Evolutionary conservation across 192 early-diverging fungal genomes (phyloP).

Genomic region (Coemansia furcata): DNA sequence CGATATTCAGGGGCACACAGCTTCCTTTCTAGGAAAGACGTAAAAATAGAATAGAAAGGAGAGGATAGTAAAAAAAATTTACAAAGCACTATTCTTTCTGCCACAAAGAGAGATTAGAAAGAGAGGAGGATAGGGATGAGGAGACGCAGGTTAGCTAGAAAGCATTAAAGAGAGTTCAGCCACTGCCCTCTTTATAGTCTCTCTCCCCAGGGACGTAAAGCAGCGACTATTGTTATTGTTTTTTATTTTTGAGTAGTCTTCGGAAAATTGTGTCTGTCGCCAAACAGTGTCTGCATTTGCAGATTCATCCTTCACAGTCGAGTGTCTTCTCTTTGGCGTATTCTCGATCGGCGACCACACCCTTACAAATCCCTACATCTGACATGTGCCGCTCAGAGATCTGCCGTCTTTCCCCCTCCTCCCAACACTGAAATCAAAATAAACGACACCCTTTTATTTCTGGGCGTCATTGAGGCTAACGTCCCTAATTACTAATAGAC

Average conservation of each 20-base stretch:
- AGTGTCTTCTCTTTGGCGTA: background rate
- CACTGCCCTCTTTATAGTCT: background rate
- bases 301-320: background rate
- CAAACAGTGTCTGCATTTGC: background rate
- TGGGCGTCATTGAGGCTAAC: background rate
- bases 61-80: background rate
- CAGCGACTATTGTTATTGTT: background rate
- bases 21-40: background rate
- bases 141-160: background rate
- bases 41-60: slow-evolving; percentile 10
- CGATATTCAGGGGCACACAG: background rate
- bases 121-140: background rate
- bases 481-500: background rate
- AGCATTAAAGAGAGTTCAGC: slow-evolving; percentile 2
- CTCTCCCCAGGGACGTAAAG: background rate
- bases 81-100: background rate
- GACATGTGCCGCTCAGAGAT: background rate
- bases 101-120: slow-evolving; percentile 5
- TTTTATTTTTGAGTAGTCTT: background rate
- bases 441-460: background rate
- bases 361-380: background rate
- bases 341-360: background rate
- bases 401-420: background rate
- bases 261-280: background rate
- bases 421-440: background rate